Conservation (phyloP, 306 rosid genomes). For the Rosa lucieae region DNA sequence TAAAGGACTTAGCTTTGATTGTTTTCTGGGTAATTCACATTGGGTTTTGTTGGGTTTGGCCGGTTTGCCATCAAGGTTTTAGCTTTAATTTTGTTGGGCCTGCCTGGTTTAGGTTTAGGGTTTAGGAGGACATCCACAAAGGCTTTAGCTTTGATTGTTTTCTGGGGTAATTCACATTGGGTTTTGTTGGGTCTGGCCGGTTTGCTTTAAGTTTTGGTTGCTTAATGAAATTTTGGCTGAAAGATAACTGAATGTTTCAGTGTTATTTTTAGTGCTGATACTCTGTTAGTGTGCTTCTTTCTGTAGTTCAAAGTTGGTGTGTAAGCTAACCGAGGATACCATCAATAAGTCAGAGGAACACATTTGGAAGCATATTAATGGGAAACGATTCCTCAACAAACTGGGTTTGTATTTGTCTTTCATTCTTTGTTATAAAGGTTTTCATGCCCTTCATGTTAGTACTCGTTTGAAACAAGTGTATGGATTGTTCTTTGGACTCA, state of each 20-base stretch:
- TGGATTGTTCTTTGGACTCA: background rate
- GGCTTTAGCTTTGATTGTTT: background rate
- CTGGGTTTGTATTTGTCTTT: constrained; percentile 54
- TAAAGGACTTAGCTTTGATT: background rate
- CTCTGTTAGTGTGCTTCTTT: background rate
- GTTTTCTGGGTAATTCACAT: background rate
- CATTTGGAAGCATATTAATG: constrained; percentile 95
- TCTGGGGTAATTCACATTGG: background rate
- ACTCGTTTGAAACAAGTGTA: background rate
- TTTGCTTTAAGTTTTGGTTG: background rate
- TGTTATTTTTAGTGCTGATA: background rate
- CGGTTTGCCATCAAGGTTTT: too few relatives aligned
- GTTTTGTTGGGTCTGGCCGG: background rate
- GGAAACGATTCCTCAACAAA: constrained; percentile 85
- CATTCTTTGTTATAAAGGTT: constrained; percentile 9
- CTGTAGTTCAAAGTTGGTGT: constrained; percentile 74
- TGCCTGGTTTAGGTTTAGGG: background rate
- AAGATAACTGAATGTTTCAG: background rate
- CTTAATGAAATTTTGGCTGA: background rate
- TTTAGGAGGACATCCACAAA: background rate
- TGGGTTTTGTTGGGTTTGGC: background rate
- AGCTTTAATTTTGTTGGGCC: too few relatives aligned
- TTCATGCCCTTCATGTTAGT: background rate
- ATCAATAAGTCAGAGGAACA: constrained; percentile 94
- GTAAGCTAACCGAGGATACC: constrained; percentile 79